Percentiles rank a stretch among this genome's conserved stretches.
Evolutionary conservation across 2,329 filamentous ascomycete species (phyloP).

Genomic region (Cytospora mali): DNA sequence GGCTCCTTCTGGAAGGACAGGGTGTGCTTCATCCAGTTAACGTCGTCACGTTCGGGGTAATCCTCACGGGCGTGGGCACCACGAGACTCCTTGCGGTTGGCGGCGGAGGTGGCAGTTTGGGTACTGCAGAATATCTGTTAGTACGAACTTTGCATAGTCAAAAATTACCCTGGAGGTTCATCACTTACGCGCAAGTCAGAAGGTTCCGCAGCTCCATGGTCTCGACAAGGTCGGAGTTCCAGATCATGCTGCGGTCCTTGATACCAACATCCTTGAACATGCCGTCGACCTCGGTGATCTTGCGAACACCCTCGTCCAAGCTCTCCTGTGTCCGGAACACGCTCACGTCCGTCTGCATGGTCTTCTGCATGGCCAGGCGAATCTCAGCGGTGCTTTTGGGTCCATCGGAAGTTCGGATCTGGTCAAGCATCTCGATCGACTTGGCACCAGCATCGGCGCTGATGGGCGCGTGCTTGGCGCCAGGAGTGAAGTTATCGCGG

Average conservation of each 20-base stretch:
- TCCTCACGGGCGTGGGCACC: constrained; percentile 97
- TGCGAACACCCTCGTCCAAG: constrained; percentile 88
- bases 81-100: constrained; percentile 94
- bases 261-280: constrained; percentile 83
- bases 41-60: constrained; percentile 91
- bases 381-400: constrained; percentile 88
- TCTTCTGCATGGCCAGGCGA: constrained; percentile 92
- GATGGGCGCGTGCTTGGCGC: constrained; percentile 76
- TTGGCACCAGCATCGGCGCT: constrained; percentile 85
- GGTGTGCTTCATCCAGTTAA: constrained; percentile 99
- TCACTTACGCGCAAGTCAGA: constrained; percentile 88
- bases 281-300: constrained; percentile 82
- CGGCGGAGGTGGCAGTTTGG: constrained; percentile 89
- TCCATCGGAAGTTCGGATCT: constrained; percentile 80
- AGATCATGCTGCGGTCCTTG: constrained; percentile 99
- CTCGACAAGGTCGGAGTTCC: constrained; percentile 97
- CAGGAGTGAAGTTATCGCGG: constrained; percentile 88
- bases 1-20: constrained; percentile 93
- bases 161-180: background rate
- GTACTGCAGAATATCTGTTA: constrained; percentile 53
- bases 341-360: constrained; percentile 95
- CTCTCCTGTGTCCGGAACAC: constrained; percentile 96
- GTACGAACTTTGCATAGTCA: background rate
- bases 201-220: constrained; percentile 94
- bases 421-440: constrained; percentile 83